Evolutionary conservation across 1,139 yeast species (phyloP).

Genomic region (Zygoascus sp.): DNA sequence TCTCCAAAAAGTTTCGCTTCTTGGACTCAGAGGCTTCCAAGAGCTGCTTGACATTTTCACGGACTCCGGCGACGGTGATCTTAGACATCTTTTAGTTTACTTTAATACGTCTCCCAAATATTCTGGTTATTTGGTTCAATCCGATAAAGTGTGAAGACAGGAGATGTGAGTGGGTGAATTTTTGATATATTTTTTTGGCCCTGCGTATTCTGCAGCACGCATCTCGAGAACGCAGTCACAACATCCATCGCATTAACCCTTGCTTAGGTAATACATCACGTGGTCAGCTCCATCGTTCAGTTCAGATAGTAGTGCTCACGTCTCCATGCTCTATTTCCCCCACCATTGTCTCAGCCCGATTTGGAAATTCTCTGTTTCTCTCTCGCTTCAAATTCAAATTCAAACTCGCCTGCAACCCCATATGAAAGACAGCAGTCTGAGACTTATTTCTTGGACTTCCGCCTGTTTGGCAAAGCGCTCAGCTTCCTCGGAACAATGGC

Average conservation of each 20-base stretch:
- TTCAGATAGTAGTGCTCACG: no score
- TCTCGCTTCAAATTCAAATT: not conserved
- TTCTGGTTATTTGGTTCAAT: conserved; percentile 15
- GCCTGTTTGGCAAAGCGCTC: conserved; percentile 12
- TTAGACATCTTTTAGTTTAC: conserved; percentile 65
- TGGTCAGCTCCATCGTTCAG: no score
- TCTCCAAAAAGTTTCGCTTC: conserved; percentile 99
- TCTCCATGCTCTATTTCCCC: no score
- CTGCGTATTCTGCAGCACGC: conserved; percentile 4
- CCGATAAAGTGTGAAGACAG: conserved; percentile 12
- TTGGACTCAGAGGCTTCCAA: conserved; percentile 94
- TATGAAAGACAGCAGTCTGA: not conserved
- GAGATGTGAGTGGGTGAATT: conserved; percentile 6
- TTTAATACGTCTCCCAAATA: conserved; percentile 37
- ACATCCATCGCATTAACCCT: not conserved
- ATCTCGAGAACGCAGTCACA: conserved; percentile 3
- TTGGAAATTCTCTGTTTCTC: not conserved
- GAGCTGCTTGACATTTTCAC: conserved; percentile 93
- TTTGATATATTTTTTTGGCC: not conserved
- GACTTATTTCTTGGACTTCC: not conserved
- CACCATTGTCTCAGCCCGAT: no score
- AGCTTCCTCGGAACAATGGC: conserved; percentile 66
- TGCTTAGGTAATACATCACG: no score
- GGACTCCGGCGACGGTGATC: conserved; percentile 87
- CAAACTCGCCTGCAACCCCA: no score